Percentiles rank a stretch among this genome's conserved stretches.
phyloP scores from a whole-genome alignment of 352 stramenopile species.

The Phytophthora cactorum region DNA sequence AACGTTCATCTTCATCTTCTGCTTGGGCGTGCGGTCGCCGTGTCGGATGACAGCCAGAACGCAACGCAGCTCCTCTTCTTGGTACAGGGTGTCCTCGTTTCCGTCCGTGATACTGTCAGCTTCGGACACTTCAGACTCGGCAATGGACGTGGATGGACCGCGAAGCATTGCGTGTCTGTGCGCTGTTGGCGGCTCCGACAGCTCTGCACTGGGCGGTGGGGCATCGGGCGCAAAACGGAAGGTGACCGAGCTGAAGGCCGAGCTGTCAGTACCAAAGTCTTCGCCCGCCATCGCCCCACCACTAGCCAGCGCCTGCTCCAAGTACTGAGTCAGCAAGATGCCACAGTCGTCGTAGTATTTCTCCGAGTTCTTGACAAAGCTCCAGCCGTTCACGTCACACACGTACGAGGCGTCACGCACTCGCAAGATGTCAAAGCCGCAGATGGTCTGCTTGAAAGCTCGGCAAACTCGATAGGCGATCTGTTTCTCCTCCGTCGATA shows the following conservation, averaged over 20 bases:
- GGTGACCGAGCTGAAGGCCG: slow-evolving; percentile 66
- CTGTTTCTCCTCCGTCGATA: slow-evolving; percentile 98
- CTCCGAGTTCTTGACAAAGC: slow-evolving; percentile 99
- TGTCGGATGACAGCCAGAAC: slow-evolving; percentile 99
- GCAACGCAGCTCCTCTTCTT: slow-evolving; percentile 97
- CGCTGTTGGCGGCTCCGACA: slow-evolving; percentile 62
- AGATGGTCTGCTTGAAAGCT: slow-evolving; percentile 94
- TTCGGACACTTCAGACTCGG: slow-evolving; percentile 35
- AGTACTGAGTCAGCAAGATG: slow-evolving; percentile 90
- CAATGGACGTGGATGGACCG: slow-evolving; percentile 35
- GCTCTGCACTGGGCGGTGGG: slow-evolving; percentile 47
- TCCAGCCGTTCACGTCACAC: slow-evolving; percentile 99
- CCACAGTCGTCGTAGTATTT: slow-evolving; percentile 99
- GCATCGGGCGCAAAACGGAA: slow-evolving; percentile 64
- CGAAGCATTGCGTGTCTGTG: slow-evolving; percentile 38
- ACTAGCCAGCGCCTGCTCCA: slow-evolving; percentile 65
- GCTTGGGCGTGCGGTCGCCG: slow-evolving; percentile 99
- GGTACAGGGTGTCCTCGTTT: slow-evolving; percentile 37
- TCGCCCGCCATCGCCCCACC: slow-evolving; percentile 36
- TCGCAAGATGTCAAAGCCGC: slow-evolving; percentile 99
- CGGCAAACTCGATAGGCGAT: slow-evolving; percentile 93
- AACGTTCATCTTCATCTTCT: slow-evolving; percentile 99
- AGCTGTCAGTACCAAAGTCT: slow-evolving; percentile 57
- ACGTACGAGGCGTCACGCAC: slow-evolving; percentile 94
- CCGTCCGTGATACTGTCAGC: slow-evolving; percentile 34